Evolutionary conservation across 108 stramenopile genomes (phyloP).

Genomic region (Chaetoceros tenuissimus): DNA sequence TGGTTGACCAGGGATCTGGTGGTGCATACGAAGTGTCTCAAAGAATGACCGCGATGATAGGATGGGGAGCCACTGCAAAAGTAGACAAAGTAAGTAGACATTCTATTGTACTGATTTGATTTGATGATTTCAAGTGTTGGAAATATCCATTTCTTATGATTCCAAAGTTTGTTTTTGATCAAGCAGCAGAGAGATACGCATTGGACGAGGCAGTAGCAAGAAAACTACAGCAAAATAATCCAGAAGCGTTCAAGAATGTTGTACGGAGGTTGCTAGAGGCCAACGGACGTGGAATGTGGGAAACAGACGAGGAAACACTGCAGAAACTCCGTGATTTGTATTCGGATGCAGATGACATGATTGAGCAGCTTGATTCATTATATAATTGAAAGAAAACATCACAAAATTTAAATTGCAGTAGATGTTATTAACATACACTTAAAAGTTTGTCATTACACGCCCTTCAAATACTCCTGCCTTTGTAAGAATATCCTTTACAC

Average conservation of each 20-base stretch:
- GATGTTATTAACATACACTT: conserved; percentile 7
- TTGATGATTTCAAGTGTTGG: too few relatives aligned
- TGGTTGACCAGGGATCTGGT: conserved; percentile 78
- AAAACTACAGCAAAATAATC: conserved; percentile 68
- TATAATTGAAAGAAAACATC: not conserved
- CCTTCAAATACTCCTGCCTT: conserved; percentile 88
- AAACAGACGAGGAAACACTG: conserved; percentile 48
- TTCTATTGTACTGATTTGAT: too few relatives aligned
- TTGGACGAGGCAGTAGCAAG: conserved; percentile 76
- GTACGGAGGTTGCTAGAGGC: conserved; percentile 69
- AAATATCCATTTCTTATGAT: too few relatives aligned
- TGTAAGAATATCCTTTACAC: conserved; percentile 70
- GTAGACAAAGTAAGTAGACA: too few relatives aligned
- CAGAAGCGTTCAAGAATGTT: conserved; percentile 73
- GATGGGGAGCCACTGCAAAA: conserved; percentile 68
- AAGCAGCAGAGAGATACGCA: conserved; percentile 80
- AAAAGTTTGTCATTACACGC: conserved; percentile 86
- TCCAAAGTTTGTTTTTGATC: conserved; percentile 88
- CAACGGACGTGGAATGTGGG: conserved; percentile 79
- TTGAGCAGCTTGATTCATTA: conserved; percentile 20
- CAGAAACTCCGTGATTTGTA: conserved; percentile 45
- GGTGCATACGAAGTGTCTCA: conserved; percentile 84
- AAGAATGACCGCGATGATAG: conserved; percentile 80
- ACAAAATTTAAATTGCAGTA: too few relatives aligned
- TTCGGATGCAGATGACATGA: conserved; percentile 58